phyloP scores from a whole-genome alignment of 2,329 filamentous ascomycete genomes.

The Fusarium subtropicale region DNA sequence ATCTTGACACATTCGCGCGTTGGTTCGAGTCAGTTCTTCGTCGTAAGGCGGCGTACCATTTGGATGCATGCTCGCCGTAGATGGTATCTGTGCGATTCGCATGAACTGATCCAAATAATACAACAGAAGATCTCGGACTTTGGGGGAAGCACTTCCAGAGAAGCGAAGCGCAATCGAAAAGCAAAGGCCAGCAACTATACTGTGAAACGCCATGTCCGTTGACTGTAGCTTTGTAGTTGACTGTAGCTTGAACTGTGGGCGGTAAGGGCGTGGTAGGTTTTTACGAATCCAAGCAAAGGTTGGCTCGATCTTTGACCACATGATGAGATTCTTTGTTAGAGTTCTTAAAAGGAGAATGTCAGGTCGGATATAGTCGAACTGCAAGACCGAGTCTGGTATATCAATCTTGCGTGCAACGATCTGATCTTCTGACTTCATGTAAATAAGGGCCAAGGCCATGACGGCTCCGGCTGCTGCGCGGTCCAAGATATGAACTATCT shows the following conservation, averaged over 20 bases:
- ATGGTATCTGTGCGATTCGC: conserved; percentile 73
- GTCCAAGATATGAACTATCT: conserved; percentile 92
- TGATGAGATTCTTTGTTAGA: conserved; percentile 87
- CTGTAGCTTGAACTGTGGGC: conserved; percentile 68
- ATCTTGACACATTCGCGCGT: conserved; percentile 91
- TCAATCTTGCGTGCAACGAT: conserved; percentile 92
- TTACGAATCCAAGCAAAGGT: conserved; percentile 78
- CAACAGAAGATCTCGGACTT: conserved; percentile 83
- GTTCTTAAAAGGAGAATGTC: conserved; percentile 93
- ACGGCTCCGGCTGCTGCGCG: conserved; percentile 94
- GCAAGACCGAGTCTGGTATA: conserved; percentile 86
- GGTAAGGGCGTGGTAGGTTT: conserved; percentile 79
- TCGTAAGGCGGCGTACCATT: conserved; percentile 72
- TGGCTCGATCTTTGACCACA: conserved; percentile 87
- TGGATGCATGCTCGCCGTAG: conserved; percentile 46
- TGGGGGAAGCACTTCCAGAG: conserved; percentile 75
- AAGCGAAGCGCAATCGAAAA: conserved; percentile 81
- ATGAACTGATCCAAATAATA: conserved; percentile 89
- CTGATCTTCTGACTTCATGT: conserved; percentile 94
- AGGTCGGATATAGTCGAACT: conserved; percentile 95
- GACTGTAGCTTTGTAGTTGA: conserved; percentile 74
- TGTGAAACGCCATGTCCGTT: conserved; percentile 90
- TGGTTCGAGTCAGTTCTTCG: conserved; percentile 82
- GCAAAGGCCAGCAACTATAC: conserved; percentile 89
- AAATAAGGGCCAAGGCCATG: conserved; percentile 89